Evolutionary conservation across 2,329 filamentous ascomycete genomes (phyloP).

Genomic region (Exserohilum rostratum): DNA sequence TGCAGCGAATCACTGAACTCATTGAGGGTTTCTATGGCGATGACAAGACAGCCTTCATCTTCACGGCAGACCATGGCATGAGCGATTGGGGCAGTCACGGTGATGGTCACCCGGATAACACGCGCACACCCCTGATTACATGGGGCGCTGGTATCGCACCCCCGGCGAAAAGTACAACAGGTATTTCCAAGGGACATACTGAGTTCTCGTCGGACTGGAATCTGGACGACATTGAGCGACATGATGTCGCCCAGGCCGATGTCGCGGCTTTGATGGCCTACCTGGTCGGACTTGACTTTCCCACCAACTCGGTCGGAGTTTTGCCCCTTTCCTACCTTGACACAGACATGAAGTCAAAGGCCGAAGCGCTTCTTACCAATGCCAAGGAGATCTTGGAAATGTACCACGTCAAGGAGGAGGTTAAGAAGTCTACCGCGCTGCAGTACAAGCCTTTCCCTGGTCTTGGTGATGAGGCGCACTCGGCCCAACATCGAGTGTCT

Average conservation of each 20-base stretch:
- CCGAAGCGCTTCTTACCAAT: constrained; percentile 83
- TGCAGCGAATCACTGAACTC: constrained; percentile 79
- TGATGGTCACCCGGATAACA: constrained; percentile 96
- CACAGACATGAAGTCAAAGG: constrained; percentile 75
- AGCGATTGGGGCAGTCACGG: constrained; percentile 99
- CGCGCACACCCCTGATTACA: constrained; percentile 85
- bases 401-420: constrained; percentile 90
- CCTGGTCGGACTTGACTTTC: constrained; percentile 83
- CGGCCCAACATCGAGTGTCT: constrained; percentile 69
- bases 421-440: constrained; percentile 77
- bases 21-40: constrained; percentile 84
- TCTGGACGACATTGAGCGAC: constrained; percentile 77
- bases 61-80: constrained; percentile 98
- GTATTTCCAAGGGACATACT: constrained; percentile 80
- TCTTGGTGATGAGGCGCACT: constrained; percentile 67
- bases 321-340: constrained; percentile 83
- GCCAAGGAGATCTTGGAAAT: constrained; percentile 89
- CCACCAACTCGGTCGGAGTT: constrained; percentile 94
- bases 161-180: constrained; percentile 64
- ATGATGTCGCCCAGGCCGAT: constrained; percentile 94
- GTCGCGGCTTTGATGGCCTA: constrained; percentile 96
- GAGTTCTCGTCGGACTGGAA: constrained; percentile 89
- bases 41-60: constrained; percentile 89
- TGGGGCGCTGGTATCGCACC: constrained; percentile 92
- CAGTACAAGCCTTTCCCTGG: constrained; percentile 77